Base-by-base conservation (phyloP, 2,329 filamentous ascomycete genomes). In the Metarhizium rileyi region DNA sequence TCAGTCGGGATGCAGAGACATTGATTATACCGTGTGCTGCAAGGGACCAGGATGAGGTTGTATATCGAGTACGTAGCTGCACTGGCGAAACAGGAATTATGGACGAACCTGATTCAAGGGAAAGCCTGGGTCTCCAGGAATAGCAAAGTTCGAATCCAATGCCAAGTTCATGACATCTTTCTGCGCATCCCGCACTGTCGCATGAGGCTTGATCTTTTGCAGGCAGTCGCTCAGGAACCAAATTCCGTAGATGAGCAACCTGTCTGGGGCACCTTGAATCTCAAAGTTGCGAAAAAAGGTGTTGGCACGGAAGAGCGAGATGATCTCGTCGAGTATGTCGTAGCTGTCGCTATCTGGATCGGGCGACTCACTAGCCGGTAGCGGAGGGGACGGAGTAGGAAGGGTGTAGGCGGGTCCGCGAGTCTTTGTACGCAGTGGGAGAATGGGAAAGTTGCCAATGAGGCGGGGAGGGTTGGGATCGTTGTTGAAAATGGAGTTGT, bases 201-300 rank as follows among this genome's bases (percentile, higher is more conserved):
- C 86, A 42, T 68, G 72, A 12, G 89, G 85, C 72, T 84, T 88
- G 64, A 97, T 90, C 77, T 93, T 94, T 61, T 77, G 75, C 65
- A 98, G 73, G 61, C 89, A 90, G 69, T 97, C 90, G 70, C 85
- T 91, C 62, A 97, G 79, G 70, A 91, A 97, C 65, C 95, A 78
- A 66, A 96, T 98, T 55, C 91, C 91, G 72, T 98, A 98, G 63
- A 97, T 90, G 58, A 98, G 78, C 63, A 97, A 82, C 38, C 93
- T 81, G 71, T 98, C 93, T 51, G 93, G 91, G 25, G 89, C 87
- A 14, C 93, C 93, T 71, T 95, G 91, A 74, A 97, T 95, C 76
- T 97, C 93, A 63, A 98, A 98, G 78, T 97, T 98, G 63, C 93
- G 87, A 78, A 97, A 98, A 71, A 98, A 91, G 53, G 91, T 96